Evolutionary conservation across 78 protist species (phyloP).

Genomic region (Mastigamoeba balamuthi): DNA sequence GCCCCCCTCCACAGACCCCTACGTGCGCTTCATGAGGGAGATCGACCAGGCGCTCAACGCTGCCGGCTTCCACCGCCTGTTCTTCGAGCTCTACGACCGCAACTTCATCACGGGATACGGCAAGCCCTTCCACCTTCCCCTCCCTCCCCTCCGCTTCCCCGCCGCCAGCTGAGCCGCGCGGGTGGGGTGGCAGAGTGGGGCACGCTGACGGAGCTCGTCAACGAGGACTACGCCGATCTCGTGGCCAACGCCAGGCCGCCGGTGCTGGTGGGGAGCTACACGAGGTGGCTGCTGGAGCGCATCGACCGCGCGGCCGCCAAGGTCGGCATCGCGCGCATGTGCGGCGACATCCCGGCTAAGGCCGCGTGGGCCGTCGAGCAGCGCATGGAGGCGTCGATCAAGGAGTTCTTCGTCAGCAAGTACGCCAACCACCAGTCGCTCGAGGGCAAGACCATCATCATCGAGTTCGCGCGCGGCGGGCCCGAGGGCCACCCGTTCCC

Average conservation of each 20-base stretch:
- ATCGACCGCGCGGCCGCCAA: background rate
- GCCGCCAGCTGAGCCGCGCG: background rate
- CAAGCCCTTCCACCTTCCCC: too few species aligned
- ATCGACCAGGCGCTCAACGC: background rate
- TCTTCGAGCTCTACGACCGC: background rate
- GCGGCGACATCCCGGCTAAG: background rate
- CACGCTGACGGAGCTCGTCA: background rate
- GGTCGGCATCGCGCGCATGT: background rate
- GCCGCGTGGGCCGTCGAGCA: background rate
- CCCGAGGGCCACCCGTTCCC: background rate
- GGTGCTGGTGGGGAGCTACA: background rate
- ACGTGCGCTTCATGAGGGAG: background rate
- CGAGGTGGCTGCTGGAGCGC: background rate
- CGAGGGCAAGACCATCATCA: background rate
- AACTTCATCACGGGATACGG: background rate
- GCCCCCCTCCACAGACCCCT: too few species aligned
- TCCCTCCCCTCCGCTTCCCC: background rate
- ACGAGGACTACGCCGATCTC: background rate
- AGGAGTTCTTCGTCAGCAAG: background rate
- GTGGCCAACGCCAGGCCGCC: background rate
- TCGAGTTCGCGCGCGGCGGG: background rate
- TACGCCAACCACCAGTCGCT: background rate
- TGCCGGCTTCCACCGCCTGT: background rate
- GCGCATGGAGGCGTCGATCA: background rate
- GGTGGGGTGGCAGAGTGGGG: background rate